Evolutionary conservation across 163 green algal genomes (phyloP).

Genomic region (Prototheca wickerhamii): DNA sequence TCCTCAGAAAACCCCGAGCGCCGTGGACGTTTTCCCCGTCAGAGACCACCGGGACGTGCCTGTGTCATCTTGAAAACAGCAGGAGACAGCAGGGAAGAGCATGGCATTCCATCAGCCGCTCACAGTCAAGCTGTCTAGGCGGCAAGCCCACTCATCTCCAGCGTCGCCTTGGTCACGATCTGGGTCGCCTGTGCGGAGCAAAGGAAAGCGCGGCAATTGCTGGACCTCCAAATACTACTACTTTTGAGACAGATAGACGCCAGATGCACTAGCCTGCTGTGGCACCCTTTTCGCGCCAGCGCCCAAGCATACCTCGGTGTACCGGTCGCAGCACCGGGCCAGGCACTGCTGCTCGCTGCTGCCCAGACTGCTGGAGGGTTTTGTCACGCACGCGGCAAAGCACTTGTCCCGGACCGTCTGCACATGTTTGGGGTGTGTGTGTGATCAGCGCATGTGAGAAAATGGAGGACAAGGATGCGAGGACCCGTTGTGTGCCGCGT

Average conservation of each 20-base stretch:
- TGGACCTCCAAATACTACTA: too few species aligned
- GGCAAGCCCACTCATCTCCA: conserved; percentile 31
- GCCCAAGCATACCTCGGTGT: conserved; percentile 11
- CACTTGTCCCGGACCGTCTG: conserved; percentile 71
- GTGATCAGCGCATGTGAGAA: too few species aligned
- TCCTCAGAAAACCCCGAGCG: too few species aligned
- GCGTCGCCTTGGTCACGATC: conserved; percentile 48
- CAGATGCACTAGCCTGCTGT: too few species aligned
- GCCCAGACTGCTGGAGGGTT: conserved; percentile 49
- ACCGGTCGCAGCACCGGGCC: conserved; percentile 63
- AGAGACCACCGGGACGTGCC: too few species aligned
- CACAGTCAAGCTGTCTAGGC: not conserved
- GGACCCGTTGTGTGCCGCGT: not conserved
- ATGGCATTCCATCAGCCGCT: not conserved
- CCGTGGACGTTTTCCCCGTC: too few species aligned
- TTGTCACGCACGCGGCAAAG: conserved; percentile 70
- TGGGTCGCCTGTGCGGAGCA: conserved; percentile 41
- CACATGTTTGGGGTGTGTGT: not conserved
- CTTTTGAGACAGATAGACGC: too few species aligned
- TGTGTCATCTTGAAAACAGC: too few species aligned
- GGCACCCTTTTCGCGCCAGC: too few species aligned
- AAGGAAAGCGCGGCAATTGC: too few species aligned
- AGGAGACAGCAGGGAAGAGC: too few species aligned
- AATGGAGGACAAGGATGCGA: too few species aligned
- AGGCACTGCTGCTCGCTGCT: conserved; percentile 64